Evolutionary conservation across 2,329 filamentous ascomycete species (phyloP), one percentile per base, ranked within the genome.

Genomic region (Thyridium curvatum): DNA sequence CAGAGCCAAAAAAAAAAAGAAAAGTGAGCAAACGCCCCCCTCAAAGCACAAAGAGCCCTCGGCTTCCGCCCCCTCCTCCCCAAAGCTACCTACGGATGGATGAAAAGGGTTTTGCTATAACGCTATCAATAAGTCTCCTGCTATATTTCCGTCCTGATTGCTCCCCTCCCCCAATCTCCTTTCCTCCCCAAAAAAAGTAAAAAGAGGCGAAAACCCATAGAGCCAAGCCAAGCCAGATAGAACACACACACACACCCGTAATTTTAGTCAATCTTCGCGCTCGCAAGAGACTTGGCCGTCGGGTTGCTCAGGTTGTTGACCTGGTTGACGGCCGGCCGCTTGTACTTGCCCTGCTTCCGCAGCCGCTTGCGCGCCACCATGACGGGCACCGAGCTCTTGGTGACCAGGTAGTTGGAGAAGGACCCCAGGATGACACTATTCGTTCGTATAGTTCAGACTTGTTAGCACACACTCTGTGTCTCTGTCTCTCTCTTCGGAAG

Each of bases 341-440:
- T 85, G 59, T 84, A 85, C 58, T 91, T 90, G 58, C 79, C 82
- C 64, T 94, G 86, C 61, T 95, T 95, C 35, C 86, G 75, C 32
- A 96, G 71, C 41, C 86, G 84, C 69, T 94, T 96, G 42, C 93
- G 74, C 8, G 93, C 93, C 29, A 97, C 93, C 93, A 98, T 98
- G 43, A 98, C 93, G 0, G 93, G 93, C 13, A 94, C 89, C 3
- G 87, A 94, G 46, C 88, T 94, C 66, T 97, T 97, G 30, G 89
- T 94, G 26, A 98, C 90, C 8, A 98, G 73, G 55, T 98, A 98
- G 58, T 97, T 97, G 44, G 87, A 94, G 62, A 98, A 97, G 0
- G 90, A 96, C 18, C 93, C 93, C 21, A 98, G 74, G 44, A 98
- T 82, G 16, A 96, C 91, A 56, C 90, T 94, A 51, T n/a, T n/a